Evolutionary conservation across 1,139 yeast species (phyloP).

Genomic region (Diutina neorugosa): DNA sequence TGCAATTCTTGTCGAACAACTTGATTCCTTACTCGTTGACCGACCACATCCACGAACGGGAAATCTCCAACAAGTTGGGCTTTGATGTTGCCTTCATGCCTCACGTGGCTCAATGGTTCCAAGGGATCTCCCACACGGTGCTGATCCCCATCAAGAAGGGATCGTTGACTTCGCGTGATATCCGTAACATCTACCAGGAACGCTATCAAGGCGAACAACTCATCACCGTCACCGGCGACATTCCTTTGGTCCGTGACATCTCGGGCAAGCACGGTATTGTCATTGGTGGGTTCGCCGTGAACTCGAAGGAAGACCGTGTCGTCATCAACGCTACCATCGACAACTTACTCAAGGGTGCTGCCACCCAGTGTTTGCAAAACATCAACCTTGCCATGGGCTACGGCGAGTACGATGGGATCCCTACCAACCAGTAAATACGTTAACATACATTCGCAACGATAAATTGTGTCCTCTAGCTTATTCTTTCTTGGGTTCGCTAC

Average conservation of each 20-base stretch:
- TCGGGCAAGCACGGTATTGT: conserved; percentile 91
- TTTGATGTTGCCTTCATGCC: conserved; percentile 81
- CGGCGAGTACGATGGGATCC: conserved; percentile 93
- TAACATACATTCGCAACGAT: background rate
- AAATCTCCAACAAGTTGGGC: conserved; percentile 73
- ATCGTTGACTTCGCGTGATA: conserved; percentile 66
- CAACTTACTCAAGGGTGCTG: conserved; percentile 93
- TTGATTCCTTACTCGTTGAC: conserved; percentile 92
- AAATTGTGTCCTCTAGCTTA: too few relatives aligned
- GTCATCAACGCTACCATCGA: conserved; percentile 93
- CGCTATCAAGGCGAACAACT: conserved; percentile 81
- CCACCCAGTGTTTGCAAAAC: conserved; percentile 95
- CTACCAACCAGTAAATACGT: conserved; percentile 16
- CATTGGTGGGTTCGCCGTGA: conserved; percentile 92
- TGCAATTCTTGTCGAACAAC: conserved; percentile 60
- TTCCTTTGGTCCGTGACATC: conserved; percentile 85
- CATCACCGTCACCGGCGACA: conserved; percentile 75
- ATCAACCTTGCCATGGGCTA: conserved; percentile 82
- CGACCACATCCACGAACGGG: conserved; percentile 93
- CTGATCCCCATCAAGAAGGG: conserved; percentile 71
- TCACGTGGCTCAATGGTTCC: conserved; percentile 99
- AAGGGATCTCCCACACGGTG: conserved; percentile 89
- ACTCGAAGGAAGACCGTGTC: conserved; percentile 77
- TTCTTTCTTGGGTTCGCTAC: background rate
- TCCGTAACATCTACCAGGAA: conserved; percentile 78